These are phyloP conservation scores for Ophiostoma novo-ulmi DNA, from an alignment of 2,329 filamentous ascomycete genomes.

Conservation along the genomic window DNA sequence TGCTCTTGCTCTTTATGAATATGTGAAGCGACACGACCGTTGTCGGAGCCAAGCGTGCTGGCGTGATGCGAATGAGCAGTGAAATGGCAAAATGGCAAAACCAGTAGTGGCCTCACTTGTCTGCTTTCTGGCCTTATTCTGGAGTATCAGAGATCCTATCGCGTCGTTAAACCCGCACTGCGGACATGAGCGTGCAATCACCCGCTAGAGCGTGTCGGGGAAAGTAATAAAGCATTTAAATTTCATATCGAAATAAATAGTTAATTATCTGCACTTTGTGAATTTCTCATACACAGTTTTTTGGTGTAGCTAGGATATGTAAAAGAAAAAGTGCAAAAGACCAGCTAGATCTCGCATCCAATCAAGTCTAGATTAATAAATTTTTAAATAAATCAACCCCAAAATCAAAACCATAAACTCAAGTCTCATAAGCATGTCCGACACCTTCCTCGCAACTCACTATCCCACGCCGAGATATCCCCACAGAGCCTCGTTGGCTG, in stretches of 20 bases:
- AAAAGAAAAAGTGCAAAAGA: too few species aligned
- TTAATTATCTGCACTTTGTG: too few species aligned
- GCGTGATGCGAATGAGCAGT: neutral
- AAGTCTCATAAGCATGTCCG: neutral
- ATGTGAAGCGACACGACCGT: neutral
- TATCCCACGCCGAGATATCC: constrained; percentile 16
- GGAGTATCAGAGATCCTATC: neutral
- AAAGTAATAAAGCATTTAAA: neutral
- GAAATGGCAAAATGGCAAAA: neutral
- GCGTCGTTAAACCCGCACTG: neutral
- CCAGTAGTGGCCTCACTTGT: constrained; percentile 5
- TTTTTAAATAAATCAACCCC: too few species aligned
- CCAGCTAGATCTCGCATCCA: too few species aligned
- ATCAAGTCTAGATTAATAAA: too few species aligned
- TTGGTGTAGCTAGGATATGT: too few species aligned
- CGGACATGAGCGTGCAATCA: constrained; percentile 5
- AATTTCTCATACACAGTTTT: too few species aligned
- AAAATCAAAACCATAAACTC: neutral
- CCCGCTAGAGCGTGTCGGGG: constrained; percentile 5
- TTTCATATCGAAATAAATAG: neutral
- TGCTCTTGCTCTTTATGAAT: neutral
- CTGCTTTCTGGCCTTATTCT: constrained; percentile 14
- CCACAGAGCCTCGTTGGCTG: constrained; percentile 16
- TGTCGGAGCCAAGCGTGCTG: constrained; percentile 9
- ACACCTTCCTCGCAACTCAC: neutral